phyloP scores from a whole-genome alignment of 140 eudicot genomes.

The Ambrosia hybrid region DNA sequence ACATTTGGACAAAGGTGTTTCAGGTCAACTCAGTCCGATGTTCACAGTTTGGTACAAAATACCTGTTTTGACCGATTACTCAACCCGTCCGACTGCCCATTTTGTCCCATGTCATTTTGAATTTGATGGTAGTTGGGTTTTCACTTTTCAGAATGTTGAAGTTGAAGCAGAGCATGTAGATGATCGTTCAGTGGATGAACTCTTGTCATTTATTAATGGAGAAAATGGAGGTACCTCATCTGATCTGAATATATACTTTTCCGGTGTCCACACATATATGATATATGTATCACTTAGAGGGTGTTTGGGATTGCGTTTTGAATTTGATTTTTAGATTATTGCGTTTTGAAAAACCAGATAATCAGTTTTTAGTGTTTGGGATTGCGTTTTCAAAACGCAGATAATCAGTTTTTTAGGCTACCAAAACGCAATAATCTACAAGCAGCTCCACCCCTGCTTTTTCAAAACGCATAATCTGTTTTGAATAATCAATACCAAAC shows the following conservation, averaged over 20 bases:
- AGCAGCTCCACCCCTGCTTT: too few species aligned
- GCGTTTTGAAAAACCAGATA: too few species aligned
- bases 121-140: slow-evolving; percentile 23
- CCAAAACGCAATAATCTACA: too few species aligned
- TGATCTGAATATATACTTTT: background rate
- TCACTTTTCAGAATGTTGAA: slow-evolving; percentile 55
- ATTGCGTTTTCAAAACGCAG: too few species aligned
- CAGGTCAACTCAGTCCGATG: background rate
- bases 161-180: slow-evolving; percentile 74
- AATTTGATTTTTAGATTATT: too few species aligned
- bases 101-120: slow-evolving; percentile 3
- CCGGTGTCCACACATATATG: background rate
- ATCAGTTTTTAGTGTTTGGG: too few species aligned
- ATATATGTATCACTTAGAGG: background rate
- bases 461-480: too few species aligned
- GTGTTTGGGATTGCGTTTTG: too few species aligned
- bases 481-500: too few species aligned
- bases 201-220: slow-evolving; percentile 88
- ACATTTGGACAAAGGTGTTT: background rate
- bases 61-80: background rate
- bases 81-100: background rate
- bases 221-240: slow-evolving; percentile 58
- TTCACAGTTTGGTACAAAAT: background rate
- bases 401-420: too few species aligned
- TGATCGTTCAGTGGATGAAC: slow-evolving; percentile 88